Base-by-base conservation (phyloP, 768 basidiomycete genomes). In the Boletales sp. region DNA sequence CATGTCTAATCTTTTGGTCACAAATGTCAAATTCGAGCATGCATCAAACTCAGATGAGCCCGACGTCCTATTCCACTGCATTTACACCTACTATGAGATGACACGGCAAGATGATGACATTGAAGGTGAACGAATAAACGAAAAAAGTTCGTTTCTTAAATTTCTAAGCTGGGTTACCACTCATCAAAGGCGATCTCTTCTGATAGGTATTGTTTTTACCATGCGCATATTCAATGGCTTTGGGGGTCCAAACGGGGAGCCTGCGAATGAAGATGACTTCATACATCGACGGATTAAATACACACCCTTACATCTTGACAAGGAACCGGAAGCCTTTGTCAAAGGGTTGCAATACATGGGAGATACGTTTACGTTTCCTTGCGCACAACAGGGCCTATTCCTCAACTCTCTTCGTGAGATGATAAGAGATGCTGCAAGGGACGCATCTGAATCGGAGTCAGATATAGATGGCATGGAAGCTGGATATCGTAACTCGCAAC, bases 1-100 rank as follows among this genome's bases (percentile, higher is more conserved):
- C 59, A 67, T 91, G 55, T 91, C 90, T 1, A 90, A 92, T 58
- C 70, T 94, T 19, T 74, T 90, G 35, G 76, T 94, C 19, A 73
- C 80, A 4, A 79, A 74, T 45, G 57, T 90, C 64, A 84, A 82
- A 59, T 65, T 74, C 45, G 74, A 73, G 67, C 65, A 50, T 32
- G 17, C 45, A 35, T 21, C 54, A 34, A 46, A 45, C 50, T 61
- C 56, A 11, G 59, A 61, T 40, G 65, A 67, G 36, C 43, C 55
- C 8, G 85, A 89, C 15, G 82, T 90, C 48, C 76, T 81, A 70
- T 66, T 72, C 13, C 76, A 84, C 53, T 94, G 90, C 64, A 67
- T 89, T 29, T 90, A 83, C 63, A 83, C 85, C 3, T 75, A 75
- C 60, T 67, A 64, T 43, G 61, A 62, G 50, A 63, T 56, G 69